These are phyloP conservation scores for Hypsizygus marmoreus DNA, from an alignment of 768 basidiomycete genomes.

Conservation along the genomic window DNA sequence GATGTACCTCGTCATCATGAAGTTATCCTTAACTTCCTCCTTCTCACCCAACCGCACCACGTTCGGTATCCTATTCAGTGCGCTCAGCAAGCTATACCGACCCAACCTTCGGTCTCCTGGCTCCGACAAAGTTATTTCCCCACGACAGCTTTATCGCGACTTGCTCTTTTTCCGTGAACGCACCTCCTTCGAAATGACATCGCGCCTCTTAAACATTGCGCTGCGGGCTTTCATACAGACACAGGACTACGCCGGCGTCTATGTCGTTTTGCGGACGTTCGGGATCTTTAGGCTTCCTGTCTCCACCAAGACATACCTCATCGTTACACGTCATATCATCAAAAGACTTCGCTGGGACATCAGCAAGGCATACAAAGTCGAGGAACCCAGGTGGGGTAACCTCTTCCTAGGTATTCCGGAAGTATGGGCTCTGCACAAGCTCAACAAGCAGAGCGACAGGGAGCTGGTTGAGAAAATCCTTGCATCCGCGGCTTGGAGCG, in stretches of 20 bases:
- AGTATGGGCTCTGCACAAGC: background rate
- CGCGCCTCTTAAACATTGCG: constrained; percentile 40
- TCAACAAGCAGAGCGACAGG: constrained; percentile 6
- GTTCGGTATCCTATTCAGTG: constrained; percentile 45
- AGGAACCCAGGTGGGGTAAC: constrained; percentile 25
- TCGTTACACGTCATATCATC: constrained; percentile 39
- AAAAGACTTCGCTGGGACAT: constrained; percentile 28
- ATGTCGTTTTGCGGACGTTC: constrained; percentile 37
- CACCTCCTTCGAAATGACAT: constrained; percentile 27
- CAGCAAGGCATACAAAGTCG: constrained; percentile 6
- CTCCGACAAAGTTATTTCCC: constrained; percentile 27
- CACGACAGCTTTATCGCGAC: constrained; percentile 46
- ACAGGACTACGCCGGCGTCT: constrained; percentile 51
- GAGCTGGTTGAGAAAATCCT: constrained; percentile 12
- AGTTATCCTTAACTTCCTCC: constrained; percentile 25
- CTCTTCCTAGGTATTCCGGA: constrained; percentile 25
- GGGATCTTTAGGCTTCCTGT: constrained; percentile 27
- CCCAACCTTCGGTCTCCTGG: constrained; percentile 11
- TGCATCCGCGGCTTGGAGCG: background rate
- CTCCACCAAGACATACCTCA: constrained; percentile 39
- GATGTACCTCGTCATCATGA: constrained; percentile 43
- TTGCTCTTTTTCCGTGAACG: constrained; percentile 34
- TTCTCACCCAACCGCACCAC: constrained; percentile 44
- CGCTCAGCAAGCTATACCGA: constrained; percentile 20
- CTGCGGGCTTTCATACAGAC: constrained; percentile 45